These are phyloP conservation scores for Yamadazyma dendronema DNA, from an alignment of 1,139 yeast genomes.

Conservation along the genomic window DNA sequence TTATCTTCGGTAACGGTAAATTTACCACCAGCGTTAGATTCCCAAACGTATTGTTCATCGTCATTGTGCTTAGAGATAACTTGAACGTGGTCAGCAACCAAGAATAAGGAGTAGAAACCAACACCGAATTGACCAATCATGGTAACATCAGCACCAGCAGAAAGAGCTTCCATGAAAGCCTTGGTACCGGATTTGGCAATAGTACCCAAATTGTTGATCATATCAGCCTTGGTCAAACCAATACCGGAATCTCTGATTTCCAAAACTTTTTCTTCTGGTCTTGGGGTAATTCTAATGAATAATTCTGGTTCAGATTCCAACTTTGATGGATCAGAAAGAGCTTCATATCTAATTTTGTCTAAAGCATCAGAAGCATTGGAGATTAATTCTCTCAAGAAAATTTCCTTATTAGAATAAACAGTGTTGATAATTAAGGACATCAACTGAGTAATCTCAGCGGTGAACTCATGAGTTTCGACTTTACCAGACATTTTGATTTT, in stretches of 20 bases:
- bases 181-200: conserved; percentile 99
- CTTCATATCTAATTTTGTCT: conserved; percentile 96
- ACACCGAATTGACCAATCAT: conserved; percentile 99
- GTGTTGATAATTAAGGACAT: conserved; percentile 99
- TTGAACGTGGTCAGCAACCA: conserved; percentile 98
- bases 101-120: conserved; percentile 99
- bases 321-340: conserved; percentile 86
- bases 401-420: conserved; percentile 98
- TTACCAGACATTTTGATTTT: conserved; percentile 50
- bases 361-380: conserved; percentile 89
- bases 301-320: conserved; percentile 95
- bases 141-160: conserved; percentile 99
- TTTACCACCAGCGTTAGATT: conserved; percentile 99
- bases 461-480: conserved; percentile 90
- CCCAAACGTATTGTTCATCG: conserved; percentile 99
- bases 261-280: conserved; percentile 87
- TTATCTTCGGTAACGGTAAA: conserved; percentile 94
- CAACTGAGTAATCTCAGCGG: conserved; percentile 99
- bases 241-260: conserved; percentile 99
- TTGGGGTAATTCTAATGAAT: conserved; percentile 96
- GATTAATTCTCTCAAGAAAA: conserved; percentile 97
- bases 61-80: conserved; percentile 98
- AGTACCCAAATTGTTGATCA: conserved; percentile 99
- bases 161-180: conserved; percentile 98
- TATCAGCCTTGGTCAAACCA: conserved; percentile 99